phyloP scores from a whole-genome alignment of 2,329 filamentous ascomycete genomes.

The Ophiostoma angusticollis region DNA sequence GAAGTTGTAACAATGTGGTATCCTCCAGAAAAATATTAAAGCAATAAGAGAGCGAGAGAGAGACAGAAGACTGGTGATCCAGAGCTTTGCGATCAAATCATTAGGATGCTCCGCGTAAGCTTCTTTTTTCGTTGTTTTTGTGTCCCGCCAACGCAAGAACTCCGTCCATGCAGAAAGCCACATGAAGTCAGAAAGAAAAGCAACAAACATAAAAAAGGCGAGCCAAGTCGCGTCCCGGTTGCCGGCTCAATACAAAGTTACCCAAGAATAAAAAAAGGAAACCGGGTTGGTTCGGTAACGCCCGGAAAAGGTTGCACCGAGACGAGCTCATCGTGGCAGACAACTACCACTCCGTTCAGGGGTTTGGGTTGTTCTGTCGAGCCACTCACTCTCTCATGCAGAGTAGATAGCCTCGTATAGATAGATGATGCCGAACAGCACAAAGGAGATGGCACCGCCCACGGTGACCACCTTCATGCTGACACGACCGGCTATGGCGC shows the following conservation, averaged over 20 bases:
- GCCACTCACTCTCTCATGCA: slow-evolving; percentile 9
- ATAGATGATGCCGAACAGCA: slow-evolving; percentile 87
- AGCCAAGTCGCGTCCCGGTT: too few relatives aligned
- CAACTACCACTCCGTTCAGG: too few relatives aligned
- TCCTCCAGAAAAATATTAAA: slow-evolving; percentile 1
- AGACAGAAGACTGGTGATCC: neutral
- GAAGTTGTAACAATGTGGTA: too few relatives aligned
- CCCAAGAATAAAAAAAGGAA: neutral
- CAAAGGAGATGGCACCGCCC: slow-evolving; percentile 79
- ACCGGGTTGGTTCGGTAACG: too few relatives aligned
- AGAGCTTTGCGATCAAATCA: slow-evolving; percentile 1
- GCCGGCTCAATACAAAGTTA: neutral
- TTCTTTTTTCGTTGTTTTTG: slow-evolving; percentile 10
- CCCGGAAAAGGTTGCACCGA: too few relatives aligned
- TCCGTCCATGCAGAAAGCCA: slow-evolving; percentile 14
- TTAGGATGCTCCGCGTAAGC: slow-evolving; percentile 1
- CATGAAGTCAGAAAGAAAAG: slow-evolving; percentile 1
- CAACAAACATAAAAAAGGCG: neutral
- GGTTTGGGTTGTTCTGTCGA: too few relatives aligned
- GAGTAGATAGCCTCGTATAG: slow-evolving; percentile 61
- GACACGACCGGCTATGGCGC: slow-evolving; percentile 83
- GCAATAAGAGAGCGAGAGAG: neutral
- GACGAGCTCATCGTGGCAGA: too few relatives aligned
- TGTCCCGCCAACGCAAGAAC: slow-evolving; percentile 12
- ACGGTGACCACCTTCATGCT: slow-evolving; percentile 93